Evolutionary conservation across 2,329 filamentous ascomycete genomes (phyloP).

Genomic region (Aspergillus fumigatiaffinis): DNA sequence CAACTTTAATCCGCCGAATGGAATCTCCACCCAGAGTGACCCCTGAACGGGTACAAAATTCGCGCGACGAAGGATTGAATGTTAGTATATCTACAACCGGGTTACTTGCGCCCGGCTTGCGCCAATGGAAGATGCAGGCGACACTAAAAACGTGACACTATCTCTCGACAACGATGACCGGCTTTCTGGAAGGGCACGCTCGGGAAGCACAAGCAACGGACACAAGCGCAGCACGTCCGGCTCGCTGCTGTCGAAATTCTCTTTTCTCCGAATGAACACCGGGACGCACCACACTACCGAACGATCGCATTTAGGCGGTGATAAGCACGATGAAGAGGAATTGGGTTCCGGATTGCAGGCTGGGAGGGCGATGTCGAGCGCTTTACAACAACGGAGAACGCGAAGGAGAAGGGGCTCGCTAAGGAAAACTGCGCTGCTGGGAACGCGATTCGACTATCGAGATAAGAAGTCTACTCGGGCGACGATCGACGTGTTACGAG

Average conservation of each 20-base stretch:
- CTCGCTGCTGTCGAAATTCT: constrained; percentile 64
- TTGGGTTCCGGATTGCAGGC: constrained; percentile 33
- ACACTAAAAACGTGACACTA: constrained; percentile 23
- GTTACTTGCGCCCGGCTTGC: constrained; percentile 18
- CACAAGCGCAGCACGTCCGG: constrained; percentile 58
- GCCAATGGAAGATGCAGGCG: constrained; percentile 36
- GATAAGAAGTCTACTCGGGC: constrained; percentile 25
- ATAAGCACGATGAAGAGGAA: constrained; percentile 23
- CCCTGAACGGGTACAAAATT: constrained; percentile 1
- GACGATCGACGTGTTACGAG: constrained; percentile 11
- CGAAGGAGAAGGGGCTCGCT: constrained; percentile 77
- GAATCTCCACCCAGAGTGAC: neutral
- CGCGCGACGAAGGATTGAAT: constrained; percentile 15
- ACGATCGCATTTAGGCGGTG: constrained; percentile 22
- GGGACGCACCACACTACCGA: constrained; percentile 34
- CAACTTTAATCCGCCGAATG: neutral
- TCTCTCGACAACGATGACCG: constrained; percentile 20
- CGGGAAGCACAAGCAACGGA: constrained; percentile 31
- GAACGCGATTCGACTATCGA: constrained; percentile 45
- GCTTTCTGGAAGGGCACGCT: constrained; percentile 26
- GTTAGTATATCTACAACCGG: constrained; percentile 17
- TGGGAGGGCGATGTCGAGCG: constrained; percentile 49
- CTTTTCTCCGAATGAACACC: constrained; percentile 58
- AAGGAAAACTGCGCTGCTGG: constrained; percentile 79
- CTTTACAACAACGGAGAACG: constrained; percentile 51